Evolutionary conservation across 2,329 filamentous ascomycete genomes (phyloP), one percentile per base, ranked within the genome.

Genomic region (Pseudogymnoascus sp.): DNA sequence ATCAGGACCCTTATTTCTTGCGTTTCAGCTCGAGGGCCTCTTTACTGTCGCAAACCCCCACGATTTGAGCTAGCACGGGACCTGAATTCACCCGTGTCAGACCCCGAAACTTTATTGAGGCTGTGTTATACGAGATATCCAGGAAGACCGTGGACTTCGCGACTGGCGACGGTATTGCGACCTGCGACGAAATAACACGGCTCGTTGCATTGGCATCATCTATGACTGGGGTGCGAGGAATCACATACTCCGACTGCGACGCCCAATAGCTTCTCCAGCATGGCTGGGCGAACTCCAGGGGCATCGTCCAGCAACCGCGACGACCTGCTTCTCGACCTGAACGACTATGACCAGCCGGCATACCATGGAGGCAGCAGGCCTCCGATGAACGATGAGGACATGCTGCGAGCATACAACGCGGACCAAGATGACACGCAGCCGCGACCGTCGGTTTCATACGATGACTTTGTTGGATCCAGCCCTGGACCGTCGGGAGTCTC

Each of bases 361-460:
- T 96, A 97, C 75, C 84, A 82, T 72, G 82, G 81, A 66, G 91
- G 91, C 65, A 88, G 91, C 73, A 84, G 85, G 62, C 87, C 91
- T 58, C 84, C 88, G n/a, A 78, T 89, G 64, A 87, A 87, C 73
- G 91, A 96, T 73, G 88, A 95, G 67, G 86, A 92, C 66, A 79
- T 96, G 57, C 77, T 93, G 71, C 83, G 85, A 72, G 84, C 84
- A 66, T 92, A 90, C 76, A 83, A 88, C 63, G 66, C 64, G 7
- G 66, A 71, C 70, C 85, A 88, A 71, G 83, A 89, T 66, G 78
- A 82, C 67, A 77, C 81, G 53, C 82, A 83, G 64, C 76, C 85
- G 62, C 88, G 93, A 67, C 90, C 91, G 59, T 97, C 92, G 25
- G 86, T 93, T 59, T 96, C 91, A 62, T 97, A 97, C 75, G 93